Conservation (phyloP, 192 early-diverging fungal genomes). For the Pilobolus umbonatus region DNA sequence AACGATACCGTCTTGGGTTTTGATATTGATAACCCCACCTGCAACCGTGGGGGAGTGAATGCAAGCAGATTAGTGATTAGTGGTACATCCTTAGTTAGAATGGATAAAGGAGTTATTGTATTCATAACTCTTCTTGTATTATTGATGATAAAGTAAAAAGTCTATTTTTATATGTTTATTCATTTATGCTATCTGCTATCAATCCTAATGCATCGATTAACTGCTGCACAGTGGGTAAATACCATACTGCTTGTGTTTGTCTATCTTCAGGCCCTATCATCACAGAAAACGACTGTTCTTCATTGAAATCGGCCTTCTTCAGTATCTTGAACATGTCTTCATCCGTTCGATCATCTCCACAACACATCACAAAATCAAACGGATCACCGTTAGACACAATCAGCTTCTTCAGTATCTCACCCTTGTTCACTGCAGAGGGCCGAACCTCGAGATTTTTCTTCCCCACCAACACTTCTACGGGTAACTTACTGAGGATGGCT, state of each 20-base stretch:
- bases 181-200: background rate
- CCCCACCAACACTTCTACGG: constrained; percentile 92
- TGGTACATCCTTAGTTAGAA: background rate
- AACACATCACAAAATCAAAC: constrained; percentile 88
- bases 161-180: background rate
- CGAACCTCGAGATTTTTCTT: constrained; percentile 98
- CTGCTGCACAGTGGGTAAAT: constrained; percentile 64
- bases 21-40: constrained; percentile 19
- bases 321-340: constrained; percentile 87
- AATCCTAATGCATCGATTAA: constrained; percentile 43
- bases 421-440: constrained; percentile 90
- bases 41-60: constrained; percentile 31
- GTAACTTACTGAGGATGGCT: constrained; percentile 82
- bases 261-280: constrained; percentile 83
- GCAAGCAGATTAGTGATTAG: constrained; percentile 16
- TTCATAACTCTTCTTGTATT: background rate
- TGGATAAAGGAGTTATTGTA: background rate
- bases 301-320: constrained; percentile 12
- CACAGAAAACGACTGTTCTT: constrained; percentile 52
- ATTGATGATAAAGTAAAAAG: background rate
- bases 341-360: constrained; percentile 96
- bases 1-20: constrained; percentile 10
- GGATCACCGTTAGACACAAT: constrained; percentile 55
- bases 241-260: constrained; percentile 85
- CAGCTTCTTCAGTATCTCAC: constrained; percentile 91